Conservation (phyloP, 495 filamentous ascomycete species). For the Pseudoneurospora amorphoporcata region DNA sequence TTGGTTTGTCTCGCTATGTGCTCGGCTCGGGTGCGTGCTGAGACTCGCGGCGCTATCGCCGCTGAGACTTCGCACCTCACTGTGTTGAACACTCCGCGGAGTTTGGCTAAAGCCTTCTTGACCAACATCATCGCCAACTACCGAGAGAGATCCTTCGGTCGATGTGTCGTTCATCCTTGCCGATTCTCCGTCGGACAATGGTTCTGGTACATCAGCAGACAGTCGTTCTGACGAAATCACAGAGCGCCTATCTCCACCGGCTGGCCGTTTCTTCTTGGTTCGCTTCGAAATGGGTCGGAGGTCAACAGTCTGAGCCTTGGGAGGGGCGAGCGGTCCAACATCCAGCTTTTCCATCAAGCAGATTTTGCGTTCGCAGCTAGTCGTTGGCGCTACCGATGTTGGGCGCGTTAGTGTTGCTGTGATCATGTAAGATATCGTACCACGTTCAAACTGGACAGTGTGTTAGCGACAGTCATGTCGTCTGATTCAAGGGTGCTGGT, state of each 20-base stretch:
- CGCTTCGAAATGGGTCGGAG: conserved; percentile 61
- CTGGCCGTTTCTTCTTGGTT: conserved; percentile 40
- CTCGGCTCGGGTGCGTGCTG: conserved; percentile 29
- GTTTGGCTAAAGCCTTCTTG: conserved; percentile 15
- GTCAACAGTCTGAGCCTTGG: conserved; percentile 64
- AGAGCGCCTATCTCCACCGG: conserved; percentile 15
- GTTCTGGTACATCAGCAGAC: conserved; percentile 18
- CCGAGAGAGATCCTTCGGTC: conserved; percentile 29
- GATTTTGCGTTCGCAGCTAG: conserved; percentile 69
- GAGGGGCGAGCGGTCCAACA: conserved; percentile 41
- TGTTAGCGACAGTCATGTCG: conserved; percentile 12
- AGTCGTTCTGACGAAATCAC: neutral
- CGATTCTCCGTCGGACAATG: conserved; percentile 27
- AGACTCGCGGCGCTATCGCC: conserved; percentile 34
- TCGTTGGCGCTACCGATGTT: conserved; percentile 70
- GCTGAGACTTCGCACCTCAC: conserved; percentile 38
- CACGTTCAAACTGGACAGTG: conserved; percentile 72
- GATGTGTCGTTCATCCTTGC: conserved; percentile 32
- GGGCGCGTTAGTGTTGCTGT: conserved; percentile 84
- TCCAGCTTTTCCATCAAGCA: conserved; percentile 63
- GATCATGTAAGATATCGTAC: conserved; percentile 83
- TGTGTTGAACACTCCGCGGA: conserved; percentile 22
- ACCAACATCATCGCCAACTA: conserved; percentile 26
- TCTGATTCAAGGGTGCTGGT: neutral
- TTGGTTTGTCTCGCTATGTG: conserved; percentile 21